Base-by-base conservation (phyloP, 495 filamentous ascomycete species). In the Entonaema liquescens region DNA sequence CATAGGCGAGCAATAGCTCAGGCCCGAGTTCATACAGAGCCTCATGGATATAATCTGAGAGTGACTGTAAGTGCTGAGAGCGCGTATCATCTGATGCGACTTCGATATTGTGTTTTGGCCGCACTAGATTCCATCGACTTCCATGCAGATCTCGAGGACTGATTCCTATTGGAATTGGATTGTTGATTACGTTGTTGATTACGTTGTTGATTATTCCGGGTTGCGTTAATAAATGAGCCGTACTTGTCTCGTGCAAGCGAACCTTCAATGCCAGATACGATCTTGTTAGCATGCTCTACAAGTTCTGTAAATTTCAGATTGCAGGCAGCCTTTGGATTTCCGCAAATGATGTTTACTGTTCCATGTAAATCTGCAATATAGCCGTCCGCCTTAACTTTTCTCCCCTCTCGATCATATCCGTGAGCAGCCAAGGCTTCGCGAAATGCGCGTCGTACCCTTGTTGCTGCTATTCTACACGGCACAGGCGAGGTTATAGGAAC, bases 371-470 rank as follows among this genome's bases (percentile, higher is more conserved):
- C 67, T 13, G 33, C 52, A 53, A 72, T 28, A 11, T 59, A 50
- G n/a, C 49, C 55, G 2, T 70, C 71, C 23, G 15, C 47, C 21
- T 56, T 36, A 28, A 73, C 25, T 25, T 66, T 75, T 38, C 69
- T 82, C 19, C 91, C 91, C 23, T 84, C 67, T n/a, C 69, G 56
- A 72, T 88, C 85, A 68, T 84, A 89, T 1, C 90, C 89, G 54
- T 77, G 81, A 33, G 76, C 82, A 63, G 77, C 82, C 68, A 94
- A 78, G 17, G 84, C 86, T 53, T 86, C 80, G 55, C 66, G 68
- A 38, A 94, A 81, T 0, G 89, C 90, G 19, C 78, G 72, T 33
- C 81, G 77, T 9, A 88, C 42, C 77, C 85, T 83, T 72, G 84
- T 83, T 28, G 73, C 75, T 7, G 79, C 78, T 82, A 80, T 86